A percentile compares a stretch with the other conserved stretches of the same genome.
These are phyloP conservation scores for Diaporthe vaccinii DNA, from an alignment of 2,329 filamentous ascomycete species.

Conservation along the genomic window DNA sequence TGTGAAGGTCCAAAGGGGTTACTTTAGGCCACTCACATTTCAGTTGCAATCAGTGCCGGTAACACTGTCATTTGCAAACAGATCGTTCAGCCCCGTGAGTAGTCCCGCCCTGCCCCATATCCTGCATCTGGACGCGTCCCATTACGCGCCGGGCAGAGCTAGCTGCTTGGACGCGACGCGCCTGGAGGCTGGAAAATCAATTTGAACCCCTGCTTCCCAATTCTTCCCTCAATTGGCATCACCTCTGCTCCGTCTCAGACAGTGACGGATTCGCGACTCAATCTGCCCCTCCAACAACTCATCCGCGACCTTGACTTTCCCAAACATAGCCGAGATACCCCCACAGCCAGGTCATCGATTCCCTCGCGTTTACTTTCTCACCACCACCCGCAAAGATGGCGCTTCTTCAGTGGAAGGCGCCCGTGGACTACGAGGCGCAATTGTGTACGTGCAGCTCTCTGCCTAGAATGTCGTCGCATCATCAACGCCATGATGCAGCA, in stretches of 20 bases:
- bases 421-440: constrained; percentile 90
- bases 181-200: constrained; percentile 32
- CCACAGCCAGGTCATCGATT: not conserved
- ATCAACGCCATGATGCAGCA: no score
- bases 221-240: constrained; percentile 30
- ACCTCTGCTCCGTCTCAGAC: constrained; percentile 20
- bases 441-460: constrained; percentile 69
- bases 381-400: constrained; percentile 72
- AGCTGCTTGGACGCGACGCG: constrained; percentile 24
- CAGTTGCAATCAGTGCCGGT: not conserved
- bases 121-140: constrained; percentile 1
- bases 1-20: not conserved
- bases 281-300: not conserved
- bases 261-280: constrained; percentile 23
- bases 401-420: constrained; percentile 82
- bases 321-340: not conserved
- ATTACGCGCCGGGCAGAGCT: constrained; percentile 17
- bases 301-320: constrained; percentile 4
- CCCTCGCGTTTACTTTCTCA: not conserved
- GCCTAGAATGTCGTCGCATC: constrained; percentile 2
- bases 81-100: fast-evolving
- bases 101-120: not conserved
- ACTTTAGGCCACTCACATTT: not conserved
- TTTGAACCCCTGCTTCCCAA: constrained; percentile 30
- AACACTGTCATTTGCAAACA: not conserved